Evolutionary conservation across 1,284 basidiomycete species (phyloP).

Genomic region (Somion occarium): DNA sequence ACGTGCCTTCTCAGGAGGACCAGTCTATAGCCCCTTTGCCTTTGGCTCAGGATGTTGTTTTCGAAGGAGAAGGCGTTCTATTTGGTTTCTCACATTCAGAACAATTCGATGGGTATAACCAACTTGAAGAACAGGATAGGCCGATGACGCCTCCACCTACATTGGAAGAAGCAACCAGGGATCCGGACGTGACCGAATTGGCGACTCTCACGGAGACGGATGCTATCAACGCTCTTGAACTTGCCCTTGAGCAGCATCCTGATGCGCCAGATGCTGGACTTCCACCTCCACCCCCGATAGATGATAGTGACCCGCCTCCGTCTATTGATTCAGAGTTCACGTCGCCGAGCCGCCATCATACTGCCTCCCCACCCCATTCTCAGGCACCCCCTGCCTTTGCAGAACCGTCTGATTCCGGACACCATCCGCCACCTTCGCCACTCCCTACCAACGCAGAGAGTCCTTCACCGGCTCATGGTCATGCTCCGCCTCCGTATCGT

Average conservation of each 20-base stretch:
- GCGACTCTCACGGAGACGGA: constrained; percentile 52
- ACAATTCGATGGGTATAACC: constrained; percentile 73
- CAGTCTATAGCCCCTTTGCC: constrained; percentile 27
- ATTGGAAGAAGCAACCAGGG: constrained; percentile 63
- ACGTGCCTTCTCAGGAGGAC: constrained; percentile 48
- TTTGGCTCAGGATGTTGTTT: constrained; percentile 29
- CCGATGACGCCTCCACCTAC: constrained; percentile 62
- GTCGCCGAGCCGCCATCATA: constrained; percentile 39
- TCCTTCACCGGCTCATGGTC: constrained; percentile 24
- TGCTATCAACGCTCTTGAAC: constrained; percentile 52
- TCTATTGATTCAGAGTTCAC: constrained; percentile 77
- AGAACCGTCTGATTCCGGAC: constrained; percentile 9
- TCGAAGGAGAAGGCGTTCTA: constrained; percentile 64
- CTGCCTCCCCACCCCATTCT: constrained; percentile 36
- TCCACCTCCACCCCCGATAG: constrained; percentile 63
- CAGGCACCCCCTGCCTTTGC: constrained; percentile 21
- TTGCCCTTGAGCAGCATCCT: constrained; percentile 51
- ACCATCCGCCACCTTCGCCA: constrained; percentile 7
- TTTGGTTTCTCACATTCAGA: constrained; percentile 67
- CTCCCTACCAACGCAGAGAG: constrained; percentile 7
- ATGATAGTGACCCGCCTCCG: constrained; percentile 79
- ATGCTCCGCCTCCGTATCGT: constrained; percentile 49
- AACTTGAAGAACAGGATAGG: constrained; percentile 50
- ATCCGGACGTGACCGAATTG: constrained; percentile 62
- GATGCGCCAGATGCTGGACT: constrained; percentile 20